Base-by-base conservation (phyloP, 495 filamentous ascomycete species). In the Pyrenula aspistea region DNA sequence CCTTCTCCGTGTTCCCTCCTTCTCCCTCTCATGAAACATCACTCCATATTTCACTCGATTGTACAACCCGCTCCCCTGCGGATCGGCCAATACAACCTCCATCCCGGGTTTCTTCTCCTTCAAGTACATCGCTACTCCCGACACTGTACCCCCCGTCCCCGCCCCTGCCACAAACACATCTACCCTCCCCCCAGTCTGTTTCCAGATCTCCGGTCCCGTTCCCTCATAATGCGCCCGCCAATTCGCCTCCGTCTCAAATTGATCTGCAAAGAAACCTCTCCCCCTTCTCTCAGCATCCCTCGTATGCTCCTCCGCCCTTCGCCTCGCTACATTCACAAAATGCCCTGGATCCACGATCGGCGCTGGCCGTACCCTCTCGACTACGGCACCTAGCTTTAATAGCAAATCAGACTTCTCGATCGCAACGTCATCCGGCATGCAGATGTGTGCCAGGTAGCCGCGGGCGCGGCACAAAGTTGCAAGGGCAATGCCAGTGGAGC, bases 161-260 rank as follows among this genome's bases (percentile, higher is more conserved):
- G 93, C 93, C n/a, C 94, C 94, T 0, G 89, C 85, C 1, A 99
- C 84, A 61, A 96, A 99, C 0, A 91, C 94, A 68, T 95, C 89
- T 1, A 97, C 59, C 10, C 67, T 66, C 0, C 89, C 91, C 3
- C 77, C 77, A 22, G 87, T 89, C 69, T 99, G 93, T 1, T 68
- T 65, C 56, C 76, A 86, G 64, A 99, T 89, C 71, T 99, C 93
- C 0, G 93, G 92, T 0, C 91, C 93, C 1, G 94, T 97, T 19
- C 84, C 79, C 21, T 79, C 72, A 61, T 83, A 82, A 70, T 99
- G 93, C 2, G 94, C 91, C 42, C 77, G 69, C 79, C 83, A 95
- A 71, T 99, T 99, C 10, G 86, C 84, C 50, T 77, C 70, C 54
- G 84, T 92, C 70, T 99, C 93, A 69, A 99, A 99, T 65, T 99